A percentile compares a stretch with the other conserved stretches of the same genome.
Evolutionary conservation across 345 rosid species (phyloP).

Genomic region (Sisymbrium irio): DNA sequence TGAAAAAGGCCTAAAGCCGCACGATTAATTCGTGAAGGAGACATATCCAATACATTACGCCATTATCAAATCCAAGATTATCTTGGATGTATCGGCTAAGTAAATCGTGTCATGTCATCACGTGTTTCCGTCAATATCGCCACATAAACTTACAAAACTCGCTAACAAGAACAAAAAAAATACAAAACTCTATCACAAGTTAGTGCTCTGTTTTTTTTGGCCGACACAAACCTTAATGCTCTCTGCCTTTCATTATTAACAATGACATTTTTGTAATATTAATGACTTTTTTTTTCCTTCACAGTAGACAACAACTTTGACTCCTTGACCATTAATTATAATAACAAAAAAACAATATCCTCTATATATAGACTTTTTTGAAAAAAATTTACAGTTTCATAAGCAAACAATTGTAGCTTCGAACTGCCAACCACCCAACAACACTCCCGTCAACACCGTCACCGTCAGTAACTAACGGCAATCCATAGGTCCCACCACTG

Average conservation of each 20-base stretch:
- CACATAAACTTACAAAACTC: conserved; percentile 4
- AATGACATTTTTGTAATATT: neutral
- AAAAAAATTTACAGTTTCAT: conserved; percentile 33
- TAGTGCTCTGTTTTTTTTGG: neutral
- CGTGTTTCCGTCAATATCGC: conserved; percentile 24
- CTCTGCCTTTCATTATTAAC: conserved; percentile 23
- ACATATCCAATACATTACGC: neutral
- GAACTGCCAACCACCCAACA: conserved; percentile 34
- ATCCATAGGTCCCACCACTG: conserved; percentile 15
- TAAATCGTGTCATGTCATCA: neutral
- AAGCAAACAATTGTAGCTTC: conserved; percentile 35
- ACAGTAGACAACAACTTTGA: conserved; percentile 24
- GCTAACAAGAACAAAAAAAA: neutral
- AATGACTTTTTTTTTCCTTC: neutral
- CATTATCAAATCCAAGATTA: neutral
- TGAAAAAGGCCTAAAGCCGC: conserved; percentile 20
- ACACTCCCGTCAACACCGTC: conserved; percentile 14
- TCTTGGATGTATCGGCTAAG: neutral
- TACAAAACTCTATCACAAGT: neutral
- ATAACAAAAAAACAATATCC: conserved; percentile 6
- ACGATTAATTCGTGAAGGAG: neutral
- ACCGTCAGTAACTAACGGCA: conserved; percentile 18
- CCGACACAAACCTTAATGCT: conserved; percentile 21
- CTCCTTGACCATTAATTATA: conserved; percentile 29
- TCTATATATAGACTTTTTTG: neutral